Conservation (phyloP, 73 alveolate species). For the Durusdinium trenchii region DNA sequence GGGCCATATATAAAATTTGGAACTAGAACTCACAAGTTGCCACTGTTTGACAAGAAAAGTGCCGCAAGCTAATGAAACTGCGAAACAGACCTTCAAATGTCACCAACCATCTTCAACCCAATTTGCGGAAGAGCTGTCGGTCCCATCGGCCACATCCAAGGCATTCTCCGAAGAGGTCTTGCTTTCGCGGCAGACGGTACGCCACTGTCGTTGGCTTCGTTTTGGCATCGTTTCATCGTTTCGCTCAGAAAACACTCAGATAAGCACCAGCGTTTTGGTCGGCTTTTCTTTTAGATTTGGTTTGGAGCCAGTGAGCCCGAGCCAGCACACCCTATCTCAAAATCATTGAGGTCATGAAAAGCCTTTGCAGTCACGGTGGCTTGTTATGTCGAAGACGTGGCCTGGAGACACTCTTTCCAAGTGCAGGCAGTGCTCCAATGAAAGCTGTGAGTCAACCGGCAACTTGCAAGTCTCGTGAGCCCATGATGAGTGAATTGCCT, state of each 20-base stretch:
- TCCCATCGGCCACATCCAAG: background rate
- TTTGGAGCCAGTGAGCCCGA: background rate
- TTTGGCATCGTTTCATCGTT: background rate
- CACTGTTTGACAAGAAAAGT: too few species aligned
- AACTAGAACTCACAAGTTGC: too few species aligned
- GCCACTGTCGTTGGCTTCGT: background rate
- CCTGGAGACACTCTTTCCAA: slow-evolving; percentile 79
- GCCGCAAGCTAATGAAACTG: too few species aligned
- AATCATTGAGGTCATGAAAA: slow-evolving; percentile 25
- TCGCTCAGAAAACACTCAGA: background rate
- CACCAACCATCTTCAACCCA: background rate
- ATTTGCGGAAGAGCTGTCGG: background rate
- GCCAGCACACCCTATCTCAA: too few species aligned
- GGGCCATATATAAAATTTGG: too few species aligned
- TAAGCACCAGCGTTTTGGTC: background rate
- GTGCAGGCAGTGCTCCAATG: background rate
- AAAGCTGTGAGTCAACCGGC: background rate
- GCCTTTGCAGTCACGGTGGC: slow-evolving; percentile 75
- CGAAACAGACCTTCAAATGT: background rate
- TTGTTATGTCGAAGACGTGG: slow-evolving; percentile 67
- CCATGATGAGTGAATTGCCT: background rate
- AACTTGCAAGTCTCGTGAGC: background rate
- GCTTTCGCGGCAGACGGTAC: slow-evolving; percentile 53
- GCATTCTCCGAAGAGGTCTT: slow-evolving; percentile 64
- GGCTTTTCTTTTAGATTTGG: background rate